Evolutionary conservation across 1,139 yeast genomes (phyloP), one percentile per base, ranked within the genome.

Genomic region (Hansenula sp.): DNA sequence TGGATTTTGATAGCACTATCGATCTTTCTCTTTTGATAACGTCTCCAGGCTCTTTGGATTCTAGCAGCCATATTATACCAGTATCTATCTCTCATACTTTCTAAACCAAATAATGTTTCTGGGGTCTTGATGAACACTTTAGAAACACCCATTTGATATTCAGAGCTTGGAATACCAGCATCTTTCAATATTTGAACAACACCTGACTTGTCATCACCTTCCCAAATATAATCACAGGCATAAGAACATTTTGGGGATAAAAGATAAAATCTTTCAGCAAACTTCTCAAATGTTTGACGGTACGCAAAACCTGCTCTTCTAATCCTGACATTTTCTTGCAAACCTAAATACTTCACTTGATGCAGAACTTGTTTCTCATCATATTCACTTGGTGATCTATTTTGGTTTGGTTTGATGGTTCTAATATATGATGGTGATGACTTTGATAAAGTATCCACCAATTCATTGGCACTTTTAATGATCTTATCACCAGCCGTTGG

Each of bases 281-380:
- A 94, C 64, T 91, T 90, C 47, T 93, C 98, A 67, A 91, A 94
- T 0, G 97, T 88, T 51, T 96, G 96, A 68, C 99, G 84, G 60
- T 91, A 93, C 2, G 99, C 99, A 67, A 94, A 94, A 41, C 99
- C 99, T 0, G 99, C 99, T 71, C 99, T 85, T 71, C 99, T 81
- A 54, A 94, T 94, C 53, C 99, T 80, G 38, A 94, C 98, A 64
- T 94, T 94, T 65, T 94, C 99, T 61, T 93, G 94, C 63, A 94
- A 74, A 61, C 99, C 99, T 56, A 94, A 76, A 63, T 94, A 94
- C 61, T 94, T 94, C 52, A 94, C 84, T 69, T 94, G 99, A 67
- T 94, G 99, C 54, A 93, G 72, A 12, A 93, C 99, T 56, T 90
- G 96, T 47, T 79, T 80, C 48, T 83, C 81, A 59, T 91, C 96